phyloP scores from a whole-genome alignment of 2,329 filamentous ascomycete genomes.

The Metarhizium robertsii region DNA sequence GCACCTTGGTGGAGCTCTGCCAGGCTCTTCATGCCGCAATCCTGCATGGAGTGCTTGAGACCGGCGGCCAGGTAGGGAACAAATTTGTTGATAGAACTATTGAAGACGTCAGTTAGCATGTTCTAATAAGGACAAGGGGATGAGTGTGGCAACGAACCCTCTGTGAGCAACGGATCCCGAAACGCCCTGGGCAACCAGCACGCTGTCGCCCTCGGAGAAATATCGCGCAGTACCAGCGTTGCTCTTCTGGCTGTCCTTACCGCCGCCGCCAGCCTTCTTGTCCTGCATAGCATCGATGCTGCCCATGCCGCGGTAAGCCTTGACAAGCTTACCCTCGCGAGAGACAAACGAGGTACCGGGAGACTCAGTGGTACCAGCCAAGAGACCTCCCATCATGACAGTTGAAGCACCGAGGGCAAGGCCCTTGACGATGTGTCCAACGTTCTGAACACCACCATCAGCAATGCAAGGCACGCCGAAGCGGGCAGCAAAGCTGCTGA shows the following conservation, averaged over 20 bases:
- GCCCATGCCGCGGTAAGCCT: constrained; percentile 98
- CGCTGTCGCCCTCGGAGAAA: constrained; percentile 92
- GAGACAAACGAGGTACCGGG: constrained; percentile 95
- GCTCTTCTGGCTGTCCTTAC: constrained; percentile 64
- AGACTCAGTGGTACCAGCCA: constrained; percentile 95
- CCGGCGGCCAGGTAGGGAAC: constrained; percentile 92
- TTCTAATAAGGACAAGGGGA: background rate
- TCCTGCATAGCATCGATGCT: constrained; percentile 99
- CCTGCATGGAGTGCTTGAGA: constrained; percentile 95
- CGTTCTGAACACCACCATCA: constrained; percentile 95
- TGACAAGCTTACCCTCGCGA: constrained; percentile 93
- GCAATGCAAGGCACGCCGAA: constrained; percentile 98
- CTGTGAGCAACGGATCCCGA: constrained; percentile 76
- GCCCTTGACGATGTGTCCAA: constrained; percentile 98
- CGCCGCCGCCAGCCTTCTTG: constrained; percentile 78
- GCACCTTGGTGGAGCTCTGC: constrained; percentile 68
- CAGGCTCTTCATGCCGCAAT: constrained; percentile 80
- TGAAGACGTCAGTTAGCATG: constrained; percentile 19
- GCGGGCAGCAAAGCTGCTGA: constrained; percentile 77
- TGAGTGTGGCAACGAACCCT: constrained; percentile 34
- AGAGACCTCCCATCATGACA: constrained; percentile 98
- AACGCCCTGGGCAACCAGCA: constrained; percentile 94
- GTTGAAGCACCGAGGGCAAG: constrained; percentile 88
- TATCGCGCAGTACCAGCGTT: constrained; percentile 97
- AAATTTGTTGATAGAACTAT: constrained; percentile 83